Evolutionary conservation across 768 basidiomycete genomes (phyloP), one percentile per base, ranked within the genome.

Genomic region (Multifurca ochricompacta): DNA sequence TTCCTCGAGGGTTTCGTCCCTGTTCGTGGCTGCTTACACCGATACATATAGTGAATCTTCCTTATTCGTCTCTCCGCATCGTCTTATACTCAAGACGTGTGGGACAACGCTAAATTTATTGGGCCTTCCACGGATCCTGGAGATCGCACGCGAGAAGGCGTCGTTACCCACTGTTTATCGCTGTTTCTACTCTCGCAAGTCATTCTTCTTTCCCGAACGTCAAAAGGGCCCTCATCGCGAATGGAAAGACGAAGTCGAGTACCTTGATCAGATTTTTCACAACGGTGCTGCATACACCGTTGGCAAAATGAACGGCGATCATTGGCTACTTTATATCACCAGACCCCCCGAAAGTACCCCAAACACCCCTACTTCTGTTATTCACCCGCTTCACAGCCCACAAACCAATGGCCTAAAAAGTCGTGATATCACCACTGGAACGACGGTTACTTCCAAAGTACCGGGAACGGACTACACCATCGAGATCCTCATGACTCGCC

Each of bases 121-220:
- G 59, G 96, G 96, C 11, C 78, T 99, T 47, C 91, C 92, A 19
- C 82, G 91, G 54, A 95, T 99, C 64, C 87, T 99, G 56, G 85
- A 92, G 64, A 95, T 98, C 65, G 96, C 96, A 2, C 75, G 80
- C 32, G 72, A 75, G 6, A 72, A 85, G 35, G 87, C 85, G 10
- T 75, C 78, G 46, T 70, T 91, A 56, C 73, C 73, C 23, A 75
- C 78, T 31, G 90, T 97, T 30, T 81, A 91, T 69, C 82, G 91
- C 58, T 92, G 89, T 70, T 99, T 98, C 76, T 99, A 98, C 73
- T 96, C 93, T 37, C 85, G 95, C 62, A 99, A 98, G 71, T 87
- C 88, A 6, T 99, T 98, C 80, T 97, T 98, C 88, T 99, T 97
- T 70, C 96, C 96, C 7, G 96, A 99, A 68, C 82, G 89, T 21